A percentile compares a stretch with the other conserved stretches of the same genome.
Evolutionary conservation across 1,139 yeast genomes (phyloP).

Genomic region (Sugiyamaella novakii): DNA sequence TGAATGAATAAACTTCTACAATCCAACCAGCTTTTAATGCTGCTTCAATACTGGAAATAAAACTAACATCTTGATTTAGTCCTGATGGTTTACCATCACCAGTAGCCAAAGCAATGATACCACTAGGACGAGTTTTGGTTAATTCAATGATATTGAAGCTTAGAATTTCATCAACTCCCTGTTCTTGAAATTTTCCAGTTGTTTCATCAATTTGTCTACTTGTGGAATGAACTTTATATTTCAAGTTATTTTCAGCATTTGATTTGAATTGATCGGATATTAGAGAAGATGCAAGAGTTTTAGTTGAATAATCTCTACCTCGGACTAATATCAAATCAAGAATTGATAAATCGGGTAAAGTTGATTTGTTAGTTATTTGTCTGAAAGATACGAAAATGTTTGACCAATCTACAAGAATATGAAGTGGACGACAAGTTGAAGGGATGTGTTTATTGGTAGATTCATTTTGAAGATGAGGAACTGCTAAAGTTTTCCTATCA

Average conservation of each 20-base stretch:
- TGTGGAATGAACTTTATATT: slow-evolving; percentile 9
- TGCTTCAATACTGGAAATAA: slow-evolving; percentile 24
- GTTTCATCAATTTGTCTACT: background rate
- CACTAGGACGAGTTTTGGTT: slow-evolving; percentile 8
- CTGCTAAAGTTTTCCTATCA: slow-evolving; percentile 29
- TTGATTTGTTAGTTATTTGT: slow-evolving; percentile 3
- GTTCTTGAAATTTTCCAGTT: slow-evolving; percentile 22
- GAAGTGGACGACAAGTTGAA: slow-evolving; percentile 22
- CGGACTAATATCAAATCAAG: slow-evolving; percentile 28
- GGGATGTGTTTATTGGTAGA: background rate
- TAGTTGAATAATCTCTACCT: slow-evolving; percentile 25
- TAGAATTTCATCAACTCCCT: slow-evolving; percentile 32
- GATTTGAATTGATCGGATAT: background rate
- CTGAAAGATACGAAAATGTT: slow-evolving; percentile 29
- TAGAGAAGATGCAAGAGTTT: slow-evolving; percentile 11
- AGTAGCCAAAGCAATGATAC: slow-evolving; percentile 31
- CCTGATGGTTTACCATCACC: slow-evolving; percentile 34
- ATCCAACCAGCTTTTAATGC: slow-evolving; percentile 31
- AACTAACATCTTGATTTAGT: slow-evolving; percentile 24
- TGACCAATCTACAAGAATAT: slow-evolving; percentile 31
- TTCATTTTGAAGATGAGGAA: slow-evolving; percentile 21
- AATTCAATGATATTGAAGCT: slow-evolving; percentile 23
- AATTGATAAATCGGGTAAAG: slow-evolving; percentile 24
- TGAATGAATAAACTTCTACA: slow-evolving; percentile 33
- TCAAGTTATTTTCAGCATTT: background rate